Base-by-base conservation (phyloP, 179 eudicot species). In the Beta macrorhiza region DNA sequence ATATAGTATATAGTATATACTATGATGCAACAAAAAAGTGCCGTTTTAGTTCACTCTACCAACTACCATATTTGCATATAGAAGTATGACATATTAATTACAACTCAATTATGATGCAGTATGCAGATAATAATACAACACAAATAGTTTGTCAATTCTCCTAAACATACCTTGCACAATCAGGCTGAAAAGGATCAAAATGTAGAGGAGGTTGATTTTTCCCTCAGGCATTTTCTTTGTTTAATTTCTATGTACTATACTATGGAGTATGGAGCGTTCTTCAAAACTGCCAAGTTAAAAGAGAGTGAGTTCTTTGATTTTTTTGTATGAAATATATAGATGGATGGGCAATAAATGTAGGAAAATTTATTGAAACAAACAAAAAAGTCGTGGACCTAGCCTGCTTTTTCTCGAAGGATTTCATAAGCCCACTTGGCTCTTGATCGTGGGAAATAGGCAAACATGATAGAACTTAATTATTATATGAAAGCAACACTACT, bases 141-240 rank as follows among this genome's bases (percentile, higher is more conserved):
- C 62, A 15, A 58, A 14, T 58, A 17, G 0, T 58, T 5, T 15
- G 4, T 57, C 22, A 16, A 45, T 7, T 55, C 22, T 55, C 57
- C 10, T 4, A 45, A 15, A 5, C 75, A 79, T 79, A 83, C 85
- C 85, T 79, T 79, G 86, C 12, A 64, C 32, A 1, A 44, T 14
- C 15, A 80, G 45, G 78, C 77, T 63, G 67, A 80, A 44, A 55
- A 76, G 19, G 78, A 80, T 19, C 51, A 72, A 12, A 10, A 42
- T 42, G 80, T 4, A 76, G 69, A 84, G 71, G 11, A 84, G 25
- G 10, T 80, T 75, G 22, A 67, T 22, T 17, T 57, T 75, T 56
- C 2, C n/a, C 3, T 1, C 5, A 22, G n/a, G 7, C 63, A 52
- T 51, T 9, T 47, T 74, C 10, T 1, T 75, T 7, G 20, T 25